Conservation (phyloP, 352 stramenopile genomes). For the Phytopythium vexans region DNA sequence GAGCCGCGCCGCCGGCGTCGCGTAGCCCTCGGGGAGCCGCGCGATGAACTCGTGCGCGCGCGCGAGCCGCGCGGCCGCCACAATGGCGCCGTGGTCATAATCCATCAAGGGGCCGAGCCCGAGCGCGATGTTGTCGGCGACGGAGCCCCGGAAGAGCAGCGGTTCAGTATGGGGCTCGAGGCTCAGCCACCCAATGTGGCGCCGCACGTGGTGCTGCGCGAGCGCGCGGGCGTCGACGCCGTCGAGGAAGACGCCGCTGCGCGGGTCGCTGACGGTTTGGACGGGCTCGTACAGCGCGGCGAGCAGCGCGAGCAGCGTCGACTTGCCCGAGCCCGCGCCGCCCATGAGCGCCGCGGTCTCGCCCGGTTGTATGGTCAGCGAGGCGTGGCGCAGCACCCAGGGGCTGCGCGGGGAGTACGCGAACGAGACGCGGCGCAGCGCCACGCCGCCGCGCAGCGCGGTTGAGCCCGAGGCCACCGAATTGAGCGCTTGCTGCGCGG, state of each 20-base stretch:
- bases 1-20: constrained; percentile 89
- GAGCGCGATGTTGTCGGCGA: constrained; percentile 67
- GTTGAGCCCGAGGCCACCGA: constrained; percentile 12
- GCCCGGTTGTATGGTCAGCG: constrained; percentile 18
- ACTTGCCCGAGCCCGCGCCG: constrained; percentile 36
- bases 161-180: constrained; percentile 33
- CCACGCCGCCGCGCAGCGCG: constrained; percentile 27
- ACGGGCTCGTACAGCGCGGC: constrained; percentile 72
- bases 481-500: constrained; percentile 1
- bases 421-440: constrained; percentile 39
- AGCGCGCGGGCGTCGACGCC: constrained; percentile 69
- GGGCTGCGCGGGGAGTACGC: constrained; percentile 25
- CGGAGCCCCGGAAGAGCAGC: constrained; percentile 50
- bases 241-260: constrained; percentile 69
- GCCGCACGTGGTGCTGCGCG: constrained; percentile 53
- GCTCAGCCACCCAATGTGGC: constrained; percentile 57
- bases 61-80: constrained; percentile 87
- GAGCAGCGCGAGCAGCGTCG: constrained; percentile 50
- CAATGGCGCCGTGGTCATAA: constrained; percentile 56
- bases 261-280: constrained; percentile 6
- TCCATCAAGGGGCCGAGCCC: constrained; percentile 20
- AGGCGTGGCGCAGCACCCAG: constrained; percentile 15
- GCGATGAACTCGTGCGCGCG: constrained; percentile 93
- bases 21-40: constrained; percentile 86
- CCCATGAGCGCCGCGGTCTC: constrained; percentile 35